These are phyloP conservation scores for Aspergillus bridgeri DNA, from an alignment of 495 filamentous ascomycete genomes.

Conservation along the genomic window DNA sequence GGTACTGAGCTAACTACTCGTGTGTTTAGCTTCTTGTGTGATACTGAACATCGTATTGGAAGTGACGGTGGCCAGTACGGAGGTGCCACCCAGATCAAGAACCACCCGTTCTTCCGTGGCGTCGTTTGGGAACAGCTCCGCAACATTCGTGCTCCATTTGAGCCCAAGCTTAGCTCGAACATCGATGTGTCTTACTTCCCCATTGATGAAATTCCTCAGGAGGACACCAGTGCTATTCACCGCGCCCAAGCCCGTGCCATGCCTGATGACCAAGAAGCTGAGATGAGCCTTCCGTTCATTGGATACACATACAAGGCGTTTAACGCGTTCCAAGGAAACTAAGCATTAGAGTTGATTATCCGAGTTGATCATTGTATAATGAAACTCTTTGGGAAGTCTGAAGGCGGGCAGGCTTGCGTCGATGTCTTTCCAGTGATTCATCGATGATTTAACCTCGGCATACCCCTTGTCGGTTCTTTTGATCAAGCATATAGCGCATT, in stretches of 20 bases:
- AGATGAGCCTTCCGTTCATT: slow-evolving; percentile 95
- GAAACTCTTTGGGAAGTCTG: slow-evolving; percentile 20
- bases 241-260: slow-evolving; percentile 60
- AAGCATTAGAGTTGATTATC: slow-evolving; percentile 14
- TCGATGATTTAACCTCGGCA: slow-evolving; percentile 18
- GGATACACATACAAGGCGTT: slow-evolving; percentile 99
- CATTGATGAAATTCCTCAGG: slow-evolving; percentile 94
- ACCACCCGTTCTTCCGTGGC: slow-evolving; percentile 91
- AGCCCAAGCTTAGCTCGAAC: slow-evolving; percentile 84
- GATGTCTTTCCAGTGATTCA: slow-evolving; percentile 26
- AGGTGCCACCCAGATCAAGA: slow-evolving; percentile 83
- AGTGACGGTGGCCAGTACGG: slow-evolving; percentile 65
- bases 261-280: slow-evolving; percentile 63
- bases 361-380: slow-evolving; percentile 16
- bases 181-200: slow-evolving; percentile 99
- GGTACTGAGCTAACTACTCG: slow-evolving; percentile 18
- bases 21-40: slow-evolving; percentile 80
- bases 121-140: slow-evolving; percentile 91
- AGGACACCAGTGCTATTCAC: slow-evolving; percentile 71
- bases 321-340: slow-evolving; percentile 64
- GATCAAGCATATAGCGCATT: slow-evolving; percentile 45
- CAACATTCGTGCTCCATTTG: slow-evolving; percentile 89
- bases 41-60: slow-evolving; percentile 79
- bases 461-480: slow-evolving; percentile 23
- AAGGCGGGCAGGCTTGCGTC: slow-evolving; percentile 41